A percentile compares a stretch with the other conserved stretches of the same genome.
Evolutionary conservation across 2,329 filamentous ascomycete genomes (phyloP).

Genomic region (Colletotrichum endophyticum): DNA sequence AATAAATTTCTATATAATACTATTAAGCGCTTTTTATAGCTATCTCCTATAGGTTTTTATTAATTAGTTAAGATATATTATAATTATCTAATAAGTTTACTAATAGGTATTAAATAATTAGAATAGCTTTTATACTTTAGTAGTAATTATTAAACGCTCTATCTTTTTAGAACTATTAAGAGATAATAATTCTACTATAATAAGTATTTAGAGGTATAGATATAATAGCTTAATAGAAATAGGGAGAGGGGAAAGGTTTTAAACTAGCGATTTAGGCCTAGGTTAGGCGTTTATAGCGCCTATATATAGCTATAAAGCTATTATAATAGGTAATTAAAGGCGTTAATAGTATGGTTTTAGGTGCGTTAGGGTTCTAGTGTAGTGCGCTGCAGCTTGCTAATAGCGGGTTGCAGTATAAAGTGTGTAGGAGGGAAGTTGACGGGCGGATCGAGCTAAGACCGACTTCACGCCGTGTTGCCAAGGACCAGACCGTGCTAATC

Average conservation of each 20-base stretch:
- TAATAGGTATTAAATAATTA: not conserved
- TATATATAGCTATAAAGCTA: not conserved
- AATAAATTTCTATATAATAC: too few relatives aligned
- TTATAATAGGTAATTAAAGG: not conserved
- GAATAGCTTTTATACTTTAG: not conserved
- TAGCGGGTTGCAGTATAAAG: too few relatives aligned
- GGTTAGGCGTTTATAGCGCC: not conserved
- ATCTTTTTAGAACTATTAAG: not conserved
- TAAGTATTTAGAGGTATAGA: not conserved
- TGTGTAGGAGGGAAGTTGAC: too few relatives aligned
- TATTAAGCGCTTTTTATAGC: too few relatives aligned
- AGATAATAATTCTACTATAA: not conserved
- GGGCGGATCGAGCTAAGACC: too few relatives aligned
- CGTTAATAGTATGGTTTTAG: not conserved
- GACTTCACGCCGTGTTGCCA: too few relatives aligned
- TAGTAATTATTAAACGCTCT: not conserved
- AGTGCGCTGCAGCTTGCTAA: too few relatives aligned
- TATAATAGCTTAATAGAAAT: not conserved
- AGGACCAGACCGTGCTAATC: too few relatives aligned
- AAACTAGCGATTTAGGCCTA: not conserved
- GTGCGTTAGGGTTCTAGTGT: too few relatives aligned
- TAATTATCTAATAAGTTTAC: not conserved
- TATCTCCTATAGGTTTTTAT: too few relatives aligned
- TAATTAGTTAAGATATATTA: not conserved
- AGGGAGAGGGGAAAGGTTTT: not conserved